Base-by-base conservation (phyloP, 805 yeast genomes). In the Monosporozyma siamensis region DNA sequence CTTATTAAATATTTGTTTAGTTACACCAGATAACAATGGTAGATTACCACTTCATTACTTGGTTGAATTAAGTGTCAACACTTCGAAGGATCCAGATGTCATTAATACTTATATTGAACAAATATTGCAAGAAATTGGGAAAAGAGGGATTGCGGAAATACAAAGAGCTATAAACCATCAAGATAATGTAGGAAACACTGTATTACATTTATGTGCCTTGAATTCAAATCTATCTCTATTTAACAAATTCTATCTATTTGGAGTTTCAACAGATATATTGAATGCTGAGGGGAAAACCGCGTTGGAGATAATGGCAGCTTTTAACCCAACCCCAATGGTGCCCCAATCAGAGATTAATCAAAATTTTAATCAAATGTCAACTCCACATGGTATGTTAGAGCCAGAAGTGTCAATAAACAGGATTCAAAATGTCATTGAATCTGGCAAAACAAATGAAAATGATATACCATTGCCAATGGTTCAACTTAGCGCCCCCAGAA, bases 161-260 rank as follows among this genome's bases (percentile, higher is more conserved):
- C 73, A 76, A 41, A 74, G 80, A 49, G 64, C 81, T 31, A 57
- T 82, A 24, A 82, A 86, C 54, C 87, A 81, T 50, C 85, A 78
- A 56, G 97, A 92, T 61, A 71, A 69, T 17, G 71, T 78, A 46
- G 97, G 97, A 4, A 86, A 88, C 50, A 85, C 97, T 0, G 84
- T 95, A 9, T 65, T 88, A 38, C 95, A 87, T 53, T 67, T 90
- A 36, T 88, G 95, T 1, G 75, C 67, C 1, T 41, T 59, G 21
- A 63, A 63, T 41, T 39, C 56, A 21, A 63, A 62, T 41, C 41
- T 62, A 27, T 56, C 58, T 6, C 42, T 63, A 8, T 63, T 59
- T 40, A 56, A 58, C 38, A 59, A 54, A 41, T 44, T 63, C 3
- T 51, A 56, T 36, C 47, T 57, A 21, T 40, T 63, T 30, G 67